A percentile compares a stretch with the other conserved stretches of the same genome.
phyloP scores from a whole-genome alignment of 768 basidiomycete species.

The Clavaria fumosa region DNA sequence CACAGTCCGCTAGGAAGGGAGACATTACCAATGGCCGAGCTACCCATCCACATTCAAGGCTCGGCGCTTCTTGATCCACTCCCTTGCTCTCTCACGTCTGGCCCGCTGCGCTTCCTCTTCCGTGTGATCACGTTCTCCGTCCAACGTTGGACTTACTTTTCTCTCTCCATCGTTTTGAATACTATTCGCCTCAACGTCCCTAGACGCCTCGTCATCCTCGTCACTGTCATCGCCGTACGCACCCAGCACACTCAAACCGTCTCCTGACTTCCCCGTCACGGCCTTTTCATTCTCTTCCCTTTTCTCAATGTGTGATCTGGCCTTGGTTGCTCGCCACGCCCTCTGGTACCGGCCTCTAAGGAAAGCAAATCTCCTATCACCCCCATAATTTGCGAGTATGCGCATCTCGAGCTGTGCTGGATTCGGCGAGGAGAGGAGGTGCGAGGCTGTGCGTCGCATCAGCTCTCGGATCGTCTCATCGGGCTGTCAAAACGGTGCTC shows the following conservation, averaged over 20 bases:
- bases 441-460: slow-evolving; percentile 61
- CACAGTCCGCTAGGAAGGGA: no score
- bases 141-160: slow-evolving; percentile 6
- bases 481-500: no score
- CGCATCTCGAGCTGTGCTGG: slow-evolving; percentile 75
- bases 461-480: slow-evolving; percentile 43
- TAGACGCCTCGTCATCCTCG: slow-evolving; percentile 20
- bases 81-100: slow-evolving; percentile 38
- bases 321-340: slow-evolving; percentile 46
- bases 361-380: slow-evolving; percentile 68
- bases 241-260: slow-evolving; percentile 35
- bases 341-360: slow-evolving; percentile 59
- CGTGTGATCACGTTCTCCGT: slow-evolving; percentile 19
- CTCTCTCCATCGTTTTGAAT: slow-evolving; percentile 15
- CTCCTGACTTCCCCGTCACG: slow-evolving; percentile 1
- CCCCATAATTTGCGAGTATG: slow-evolving; percentile 74
- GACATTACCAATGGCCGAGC: no score
- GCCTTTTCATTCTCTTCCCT: slow-evolving; percentile 15
- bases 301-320: slow-evolving; percentile 23
- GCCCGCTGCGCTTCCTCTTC: slow-evolving; percentile 25
- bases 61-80: slow-evolving; percentile 41
- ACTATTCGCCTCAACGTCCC: slow-evolving; percentile 11
- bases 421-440: slow-evolving; percentile 57
- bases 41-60: background rate
- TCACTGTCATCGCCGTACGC: slow-evolving; percentile 47